Base-by-base conservation (phyloP, 805 yeast genomes). In the Yarrowia alimentaria region DNA sequence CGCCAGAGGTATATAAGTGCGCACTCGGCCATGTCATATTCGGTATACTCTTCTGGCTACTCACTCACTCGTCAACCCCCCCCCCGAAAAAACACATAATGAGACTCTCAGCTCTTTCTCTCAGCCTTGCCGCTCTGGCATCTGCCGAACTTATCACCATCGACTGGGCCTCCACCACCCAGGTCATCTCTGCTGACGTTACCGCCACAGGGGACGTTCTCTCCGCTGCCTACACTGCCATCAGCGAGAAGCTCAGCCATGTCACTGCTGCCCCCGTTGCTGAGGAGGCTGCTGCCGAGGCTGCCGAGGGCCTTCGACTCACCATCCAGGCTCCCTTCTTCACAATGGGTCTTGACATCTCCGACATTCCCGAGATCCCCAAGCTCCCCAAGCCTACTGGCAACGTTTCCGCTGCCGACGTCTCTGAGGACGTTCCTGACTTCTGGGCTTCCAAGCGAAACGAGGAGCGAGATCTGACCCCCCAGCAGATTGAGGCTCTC, bases 271-370 rank as follows among this genome's bases (percentile, higher is more conserved):
- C 43, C 7, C 43, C 43, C n/a, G 43, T 17, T 6, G 43, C 43
- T 8, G 16, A 37, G 43, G 43, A 24, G 43, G 43, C 30, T 24
- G n/a, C n/a, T n/a, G n/a, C n/a, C n/a, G n/a, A n/a, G n/a, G n/a
- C n/a, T n/a, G n/a, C n/a, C n/a, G n/a, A n/a, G n/a, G n/a, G n/a
- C n/a, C 43, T 37, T 4, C 30, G 25, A 7, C 43, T 37, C 5
- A 37, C 43, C 21, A 37, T 37, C 22, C n/a, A 37, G 30, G 43
- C 43, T 17, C 43, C 43, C 22, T 37, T 37, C 43, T 37, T 37
- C 30, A 37, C 43, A 10, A 24, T 37, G 30, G 43, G 43, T 24
- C 30, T 37, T 4, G 22, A 37, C 9, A 28, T 35, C 5, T 29
- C 42, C 13, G 16, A 16, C n/a, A n/a, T n/a, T n/a, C n/a, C n/a